Percentiles rank a stretch among this genome's conserved stretches.
These are phyloP conservation scores for Aspergillus udagawae DNA, from an alignment of 2,329 filamentous ascomycete species.

Conservation along the genomic window DNA sequence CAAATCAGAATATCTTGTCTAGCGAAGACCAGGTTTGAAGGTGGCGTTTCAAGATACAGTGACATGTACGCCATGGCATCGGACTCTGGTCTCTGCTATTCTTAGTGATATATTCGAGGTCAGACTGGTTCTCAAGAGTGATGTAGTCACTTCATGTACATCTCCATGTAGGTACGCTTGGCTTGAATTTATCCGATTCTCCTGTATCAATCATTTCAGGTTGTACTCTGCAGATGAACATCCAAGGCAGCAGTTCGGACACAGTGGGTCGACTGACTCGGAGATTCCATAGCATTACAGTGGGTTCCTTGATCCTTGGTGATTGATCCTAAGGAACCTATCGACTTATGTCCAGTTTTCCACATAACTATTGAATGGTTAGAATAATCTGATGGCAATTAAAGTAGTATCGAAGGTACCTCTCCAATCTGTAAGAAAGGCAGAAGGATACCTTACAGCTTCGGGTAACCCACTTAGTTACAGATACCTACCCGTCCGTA, in stretches of 20 bases:
- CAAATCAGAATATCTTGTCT: constrained; percentile 12
- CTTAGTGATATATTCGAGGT: neutral
- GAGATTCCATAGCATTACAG: neutral
- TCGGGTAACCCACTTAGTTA: neutral
- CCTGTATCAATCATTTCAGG: neutral
- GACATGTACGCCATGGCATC: neutral
- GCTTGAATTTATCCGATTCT: neutral
- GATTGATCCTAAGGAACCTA: neutral
- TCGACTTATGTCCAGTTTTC: neutral
- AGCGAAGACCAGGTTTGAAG: neutral
- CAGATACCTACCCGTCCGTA: neutral
- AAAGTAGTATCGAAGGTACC: too few relatives aligned
- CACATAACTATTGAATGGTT: neutral
- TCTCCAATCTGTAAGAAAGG: too few relatives aligned
- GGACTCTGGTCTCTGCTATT: neutral
- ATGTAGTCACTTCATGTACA: too few relatives aligned
- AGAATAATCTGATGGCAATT: neutral
- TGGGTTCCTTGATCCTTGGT: neutral
- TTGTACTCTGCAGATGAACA: neutral
- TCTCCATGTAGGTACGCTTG: neutral
- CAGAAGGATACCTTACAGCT: neutral
- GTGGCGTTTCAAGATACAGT: neutral
- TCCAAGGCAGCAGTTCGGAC: neutral
- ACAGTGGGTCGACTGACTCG: neutral
- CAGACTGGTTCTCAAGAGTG: neutral